Evolutionary conservation across 495 filamentous ascomycete genomes (phyloP), one percentile per base, ranked within the genome.

Genomic region (Letharia lupina): DNA sequence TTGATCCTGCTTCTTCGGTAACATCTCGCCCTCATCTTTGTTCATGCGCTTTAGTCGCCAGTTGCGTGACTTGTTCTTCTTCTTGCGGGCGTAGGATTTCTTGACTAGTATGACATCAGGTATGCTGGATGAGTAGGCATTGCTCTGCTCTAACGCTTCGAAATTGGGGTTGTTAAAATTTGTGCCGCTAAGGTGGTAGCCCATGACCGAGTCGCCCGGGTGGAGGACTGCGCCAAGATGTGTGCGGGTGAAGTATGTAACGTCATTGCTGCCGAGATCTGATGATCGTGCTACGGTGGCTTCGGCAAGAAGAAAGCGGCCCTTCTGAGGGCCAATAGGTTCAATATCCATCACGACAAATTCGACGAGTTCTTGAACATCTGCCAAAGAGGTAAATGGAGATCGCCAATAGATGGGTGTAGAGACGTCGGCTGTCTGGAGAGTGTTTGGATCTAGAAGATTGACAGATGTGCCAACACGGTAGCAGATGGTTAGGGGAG

Each of bases 271-370:
- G 60, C 93, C 91, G n/a, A 98, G 81, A 72, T 99, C 95, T 0
- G 91, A 86, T 9, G 93, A 89, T 18, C 89, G 85, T 7, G 92
- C 92, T 12, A 99, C 86, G 2, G 90, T 94, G 4, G 84, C 89
- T 76, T 98, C 94, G 41, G 91, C 86, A 13, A 96, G 84, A 54
- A 87, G 76, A 80, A 86, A 96, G 62, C 89, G 91, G 40, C 94
- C 94, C 68, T 90, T 91, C 37, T 81, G 79, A 39, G 80, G 76
- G 47, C 90, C 91, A 0, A 87, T 79, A 1, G 88, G 86, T 72
- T 98, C 95, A 67, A 96, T 95, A 72, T 99, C 93, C 79, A 99
- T 87, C 23, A 99, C 80, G 52, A 97, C 87, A 73, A 97, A 98
- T 73, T 99, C 95, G 39, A 88, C 85, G 23, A 99, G 80, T 33